Conservation (phyloP, 345 rosid genomes). For the Clarkia xantiana region DNA sequence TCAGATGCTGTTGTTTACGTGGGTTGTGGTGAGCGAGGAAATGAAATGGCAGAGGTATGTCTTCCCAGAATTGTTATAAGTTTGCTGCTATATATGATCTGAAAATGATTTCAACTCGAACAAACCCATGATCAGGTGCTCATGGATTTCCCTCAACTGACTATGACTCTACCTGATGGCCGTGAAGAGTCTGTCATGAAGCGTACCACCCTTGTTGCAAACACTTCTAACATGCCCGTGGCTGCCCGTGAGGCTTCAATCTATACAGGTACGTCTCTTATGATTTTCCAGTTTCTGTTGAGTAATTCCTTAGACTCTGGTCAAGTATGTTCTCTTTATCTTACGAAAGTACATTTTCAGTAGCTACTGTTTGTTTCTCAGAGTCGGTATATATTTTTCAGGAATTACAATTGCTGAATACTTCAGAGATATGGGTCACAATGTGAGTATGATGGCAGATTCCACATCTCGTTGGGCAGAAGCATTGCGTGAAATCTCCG, state of each 20-base stretch:
- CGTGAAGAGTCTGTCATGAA: constrained; percentile 99
- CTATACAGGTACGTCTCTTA: constrained; percentile 60
- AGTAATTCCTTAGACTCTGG: no score
- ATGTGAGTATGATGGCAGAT: constrained; percentile 99
- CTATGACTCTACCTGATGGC: constrained; percentile 99
- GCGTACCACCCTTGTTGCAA: constrained; percentile 97
- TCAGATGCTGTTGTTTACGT: constrained; percentile 97
- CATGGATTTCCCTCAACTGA: constrained; percentile 99
- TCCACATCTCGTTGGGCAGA: constrained; percentile 99
- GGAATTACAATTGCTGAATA: constrained; percentile 99
- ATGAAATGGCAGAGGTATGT: constrained; percentile 98
- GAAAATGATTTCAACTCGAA: constrained; percentile 4
- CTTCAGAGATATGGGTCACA: constrained; percentile 96
- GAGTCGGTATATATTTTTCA: constrained; percentile 14
- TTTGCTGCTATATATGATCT: not conserved
- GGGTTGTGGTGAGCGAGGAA: constrained; percentile 99
- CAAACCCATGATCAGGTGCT: constrained; percentile 45
- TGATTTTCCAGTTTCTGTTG: not conserved
- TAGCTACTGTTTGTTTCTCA: not conserved
- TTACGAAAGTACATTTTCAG: no score
- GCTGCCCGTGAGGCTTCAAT: constrained; percentile 99
- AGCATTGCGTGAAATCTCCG: constrained; percentile 99
- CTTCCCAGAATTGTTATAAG: not conserved
- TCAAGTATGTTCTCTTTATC: no score
- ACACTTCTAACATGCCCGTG: constrained; percentile 99